Evolutionary conservation across 331 rosid genomes (phyloP).

Genomic region (Malus hybrid): DNA sequence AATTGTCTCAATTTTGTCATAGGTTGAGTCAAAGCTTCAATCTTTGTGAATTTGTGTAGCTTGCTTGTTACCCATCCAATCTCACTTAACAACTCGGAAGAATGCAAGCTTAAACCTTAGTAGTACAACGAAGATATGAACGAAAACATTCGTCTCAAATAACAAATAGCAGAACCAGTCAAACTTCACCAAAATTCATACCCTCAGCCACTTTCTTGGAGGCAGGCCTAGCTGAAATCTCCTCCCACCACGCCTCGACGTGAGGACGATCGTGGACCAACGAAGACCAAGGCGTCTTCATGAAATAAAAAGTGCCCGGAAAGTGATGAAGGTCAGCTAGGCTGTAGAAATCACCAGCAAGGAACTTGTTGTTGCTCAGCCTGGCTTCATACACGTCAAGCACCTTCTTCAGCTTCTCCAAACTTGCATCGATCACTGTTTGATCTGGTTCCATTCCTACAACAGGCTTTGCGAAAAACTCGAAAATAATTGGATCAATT

Average conservation of each 20-base stretch:
- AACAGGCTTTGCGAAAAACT: constrained; percentile 46
- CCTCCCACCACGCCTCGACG: constrained; percentile 86
- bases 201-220: constrained; percentile 43
- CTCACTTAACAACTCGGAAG: background rate
- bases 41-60: too few relatives aligned
- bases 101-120: background rate
- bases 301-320: constrained; percentile 48
- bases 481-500: constrained; percentile 44
- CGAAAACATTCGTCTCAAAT: background rate
- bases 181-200: constrained; percentile 43
- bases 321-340: constrained; percentile 68
- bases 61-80: too few relatives aligned
- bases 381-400: constrained; percentile 56
- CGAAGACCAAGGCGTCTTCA: constrained; percentile 62
- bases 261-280: constrained; percentile 43
- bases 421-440: constrained; percentile 36
- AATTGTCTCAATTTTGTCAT: too few relatives aligned
- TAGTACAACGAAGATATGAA: background rate
- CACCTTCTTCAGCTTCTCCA: constrained; percentile 49
- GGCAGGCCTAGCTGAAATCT: constrained; percentile 58
- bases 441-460: constrained; percentile 38
- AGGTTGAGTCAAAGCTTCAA: too few relatives aligned
- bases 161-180: background rate
- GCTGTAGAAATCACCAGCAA: constrained; percentile 58
- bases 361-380: constrained; percentile 48